A percentile compares a stretch with the other conserved stretches of the same genome.
Conservation (phyloP, 75 land plant genomes). For the Pinus albicaulis region DNA sequence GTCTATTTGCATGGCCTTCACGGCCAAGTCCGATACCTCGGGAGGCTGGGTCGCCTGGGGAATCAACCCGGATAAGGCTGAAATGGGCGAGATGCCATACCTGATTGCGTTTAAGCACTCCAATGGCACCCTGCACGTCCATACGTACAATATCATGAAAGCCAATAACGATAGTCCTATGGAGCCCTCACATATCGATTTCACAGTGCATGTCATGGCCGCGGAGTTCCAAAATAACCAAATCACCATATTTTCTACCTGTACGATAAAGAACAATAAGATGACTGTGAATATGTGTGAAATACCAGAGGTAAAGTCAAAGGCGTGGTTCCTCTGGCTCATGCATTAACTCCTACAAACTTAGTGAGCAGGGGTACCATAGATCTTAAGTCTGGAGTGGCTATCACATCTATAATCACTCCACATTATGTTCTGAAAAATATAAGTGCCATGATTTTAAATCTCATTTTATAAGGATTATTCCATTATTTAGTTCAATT, state of each 20-base stretch:
- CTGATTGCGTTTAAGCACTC: slow-evolving; percentile 43
- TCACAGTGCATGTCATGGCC: not conserved
- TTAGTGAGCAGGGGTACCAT: slow-evolving; percentile 16
- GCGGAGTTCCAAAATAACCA: slow-evolving; percentile 15
- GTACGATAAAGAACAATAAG: slow-evolving; percentile 22
- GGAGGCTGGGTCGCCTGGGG: slow-evolving; percentile 33
- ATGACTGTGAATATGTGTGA: slow-evolving; percentile 48
- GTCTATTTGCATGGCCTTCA: slow-evolving; percentile 41
- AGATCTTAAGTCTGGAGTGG: slow-evolving; percentile 19
- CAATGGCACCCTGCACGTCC: slow-evolving; percentile 20
- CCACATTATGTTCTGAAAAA: not conserved
- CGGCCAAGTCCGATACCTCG: slow-evolving; percentile 21
- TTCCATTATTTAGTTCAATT: not conserved
- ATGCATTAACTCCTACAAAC: slow-evolving; percentile 13
- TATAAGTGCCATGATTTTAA: not conserved
- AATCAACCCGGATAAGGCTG: not conserved
- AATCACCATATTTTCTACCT: slow-evolving; percentile 35
- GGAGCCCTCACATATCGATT: slow-evolving; percentile 11
- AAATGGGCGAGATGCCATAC: slow-evolving; percentile 61
- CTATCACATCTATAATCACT: not conserved
- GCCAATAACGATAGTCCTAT: slow-evolving; percentile 10
- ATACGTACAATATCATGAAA: slow-evolving; percentile 32
- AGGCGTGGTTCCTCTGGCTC: slow-evolving; percentile 16
- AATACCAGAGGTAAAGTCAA: slow-evolving; percentile 27
- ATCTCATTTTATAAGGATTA: not conserved